These are phyloP conservation scores for Aspergillus ostianus DNA, from an alignment of 495 filamentous ascomycete species.

Conservation along the genomic window DNA sequence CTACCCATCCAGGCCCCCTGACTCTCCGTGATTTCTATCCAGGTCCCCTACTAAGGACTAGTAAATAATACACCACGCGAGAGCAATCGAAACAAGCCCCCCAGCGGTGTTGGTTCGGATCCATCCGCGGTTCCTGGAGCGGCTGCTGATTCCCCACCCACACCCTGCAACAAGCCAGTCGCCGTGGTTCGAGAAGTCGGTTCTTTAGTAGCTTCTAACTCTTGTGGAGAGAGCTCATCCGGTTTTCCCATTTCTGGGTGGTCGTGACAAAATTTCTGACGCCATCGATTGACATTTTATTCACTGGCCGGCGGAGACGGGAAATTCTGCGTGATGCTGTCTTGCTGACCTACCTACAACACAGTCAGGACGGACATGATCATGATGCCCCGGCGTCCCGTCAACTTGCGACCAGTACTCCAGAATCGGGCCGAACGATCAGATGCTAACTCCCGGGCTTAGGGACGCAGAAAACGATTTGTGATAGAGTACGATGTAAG, in stretches of 20 bases:
- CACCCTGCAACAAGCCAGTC: conserved; percentile 19
- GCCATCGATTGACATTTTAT: conserved; percentile 11
- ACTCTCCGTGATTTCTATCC: conserved; percentile 3
- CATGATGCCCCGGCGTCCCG: background rate
- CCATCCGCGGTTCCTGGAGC: conserved; percentile 24
- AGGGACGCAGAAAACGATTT: background rate
- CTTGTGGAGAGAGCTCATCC: conserved; percentile 22
- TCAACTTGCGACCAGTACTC: background rate
- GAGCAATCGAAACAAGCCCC: conserved; percentile 24
- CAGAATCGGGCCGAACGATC: background rate
- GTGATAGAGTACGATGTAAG: background rate
- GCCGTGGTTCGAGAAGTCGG: conserved; percentile 17
- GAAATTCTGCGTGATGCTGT: background rate
- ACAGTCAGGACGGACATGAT: background rate
- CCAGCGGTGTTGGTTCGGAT: conserved; percentile 23
- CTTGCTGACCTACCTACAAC: background rate
- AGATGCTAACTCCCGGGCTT: background rate
- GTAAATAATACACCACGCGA: conserved; percentile 17
- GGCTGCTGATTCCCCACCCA: conserved; percentile 19
- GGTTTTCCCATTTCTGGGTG: conserved; percentile 16
- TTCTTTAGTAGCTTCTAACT: conserved; percentile 21
- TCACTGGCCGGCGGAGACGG: background rate
- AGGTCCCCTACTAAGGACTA: background rate
- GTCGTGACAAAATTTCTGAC: conserved; percentile 13
- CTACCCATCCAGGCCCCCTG: conserved; percentile 14